Base-by-base conservation (phyloP, 179 eudicot genomes). In the Spergularia azorica region DNA sequence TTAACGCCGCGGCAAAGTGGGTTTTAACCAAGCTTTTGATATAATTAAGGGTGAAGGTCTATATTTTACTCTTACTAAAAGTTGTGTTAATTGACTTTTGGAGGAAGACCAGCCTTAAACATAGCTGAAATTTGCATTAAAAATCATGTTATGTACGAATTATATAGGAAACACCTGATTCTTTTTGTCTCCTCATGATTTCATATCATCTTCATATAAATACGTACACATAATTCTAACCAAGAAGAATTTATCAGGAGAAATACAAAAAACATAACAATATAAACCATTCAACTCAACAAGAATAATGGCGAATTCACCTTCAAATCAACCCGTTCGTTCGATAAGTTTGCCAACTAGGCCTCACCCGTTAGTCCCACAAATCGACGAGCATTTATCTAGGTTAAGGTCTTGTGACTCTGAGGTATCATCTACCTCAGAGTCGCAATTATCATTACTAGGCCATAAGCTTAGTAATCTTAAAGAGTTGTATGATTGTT, bases 341-440 rank as follows among this genome's bases (percentile, higher is more conserved):
- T 88, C 88, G 4, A 78, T 85, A 3, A 88, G 90, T 81, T 85
- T 87, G 70, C 91, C 91, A 36, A 70, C 85, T 0, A 72, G 84
- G 61, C 74, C 81, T 71, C 85, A 83, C 70, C 88, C 84, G 32
- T 57, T 84, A 52, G 68, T 67, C 75, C 83, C 80, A 20, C 80
- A 76, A 75, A 60, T 84, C 52, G 75, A 84, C 38, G 86, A 84
- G 9, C 78, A 70, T 32, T 63, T 84, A 51, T 9, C 65, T 2
- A 79, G 77, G 38, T 6, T 87, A 63, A 57, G 63, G 59, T 61
- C 82, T 15, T 63, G 61, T 9, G 80, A 83, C 60, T 52, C 60
- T 14, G 73, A 69, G 57, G 59, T 52, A 3, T n/a, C 77, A 32
- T 78, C 83, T 2, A 54, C 76, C 43, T 83, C 88, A 7, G 64